A percentile compares a stretch with the other conserved stretches of the same genome.
Evolutionary conservation across 1,284 basidiomycete species (phyloP).

Genomic region (Tylopilus sp.): DNA sequence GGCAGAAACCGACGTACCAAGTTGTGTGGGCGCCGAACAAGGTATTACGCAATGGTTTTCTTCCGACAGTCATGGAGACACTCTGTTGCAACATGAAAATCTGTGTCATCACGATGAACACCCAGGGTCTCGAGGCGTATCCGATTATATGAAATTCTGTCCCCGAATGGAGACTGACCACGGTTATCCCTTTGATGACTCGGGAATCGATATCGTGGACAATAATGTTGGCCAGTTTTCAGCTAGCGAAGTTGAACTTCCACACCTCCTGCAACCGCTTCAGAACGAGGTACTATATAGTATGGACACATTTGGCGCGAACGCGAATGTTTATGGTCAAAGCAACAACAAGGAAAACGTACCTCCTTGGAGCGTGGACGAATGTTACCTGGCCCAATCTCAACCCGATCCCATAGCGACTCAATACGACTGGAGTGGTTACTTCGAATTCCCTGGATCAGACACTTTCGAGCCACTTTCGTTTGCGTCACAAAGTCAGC

Average conservation of each 20-base stretch:
- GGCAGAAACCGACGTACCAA: conserved; percentile 1
- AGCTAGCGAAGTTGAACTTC: conserved; percentile 4
- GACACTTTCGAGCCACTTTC: conserved; percentile 27
- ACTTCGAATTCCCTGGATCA: conserved; percentile 26
- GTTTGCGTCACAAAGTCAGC: conserved; percentile 22
- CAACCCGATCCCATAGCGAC: neutral
- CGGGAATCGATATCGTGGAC: conserved; percentile 22
- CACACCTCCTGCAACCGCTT: neutral
- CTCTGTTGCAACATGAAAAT: neutral
- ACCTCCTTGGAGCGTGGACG: conserved; percentile 8
- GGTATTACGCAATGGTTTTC: neutral
- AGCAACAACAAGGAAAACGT: conserved; percentile 25
- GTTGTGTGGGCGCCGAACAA: neutral
- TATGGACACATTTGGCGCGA: conserved; percentile 3
- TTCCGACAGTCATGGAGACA: neutral
- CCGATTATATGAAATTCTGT: neutral
- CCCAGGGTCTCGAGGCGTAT: neutral
- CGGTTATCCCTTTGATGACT: conserved; percentile 23
- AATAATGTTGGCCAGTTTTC: conserved; percentile 2
- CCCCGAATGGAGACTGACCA: neutral
- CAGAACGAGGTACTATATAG: neutral
- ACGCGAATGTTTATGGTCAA: conserved; percentile 11
- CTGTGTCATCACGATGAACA: neutral
- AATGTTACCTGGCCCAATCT: neutral
- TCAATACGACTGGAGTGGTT: conserved; percentile 24